phyloP scores from a whole-genome alignment of 1,284 basidiomycete species.

The Inonotus obliquus region DNA sequence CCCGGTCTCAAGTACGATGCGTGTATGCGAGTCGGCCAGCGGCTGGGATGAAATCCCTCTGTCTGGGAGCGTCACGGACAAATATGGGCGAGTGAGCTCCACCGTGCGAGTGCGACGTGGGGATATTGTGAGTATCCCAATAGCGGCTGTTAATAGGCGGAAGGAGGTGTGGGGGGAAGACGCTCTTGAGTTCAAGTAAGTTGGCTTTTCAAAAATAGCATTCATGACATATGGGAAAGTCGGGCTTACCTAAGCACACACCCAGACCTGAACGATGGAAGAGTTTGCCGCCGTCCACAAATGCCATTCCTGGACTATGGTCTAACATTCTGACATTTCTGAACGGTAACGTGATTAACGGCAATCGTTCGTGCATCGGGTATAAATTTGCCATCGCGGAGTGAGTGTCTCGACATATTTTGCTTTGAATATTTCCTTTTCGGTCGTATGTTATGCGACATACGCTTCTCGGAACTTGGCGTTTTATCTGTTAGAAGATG shows the following conservation, averaged over 20 bases:
- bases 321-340: constrained; percentile 65
- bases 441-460: neutral
- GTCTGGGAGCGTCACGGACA: constrained; percentile 26
- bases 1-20: constrained; percentile 63
- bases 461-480: neutral
- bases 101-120: constrained; percentile 44
- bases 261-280: constrained; percentile 62
- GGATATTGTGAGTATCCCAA: constrained; percentile 58
- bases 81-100: constrained; percentile 29
- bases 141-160: constrained; percentile 60
- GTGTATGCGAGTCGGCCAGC: constrained; percentile 47
- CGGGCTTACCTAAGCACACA: constrained; percentile 9
- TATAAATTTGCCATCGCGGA: constrained; percentile 68
- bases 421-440: neutral
- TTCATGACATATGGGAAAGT: constrained; percentile 11
- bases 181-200: constrained; percentile 55
- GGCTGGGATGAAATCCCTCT: constrained; percentile 55
- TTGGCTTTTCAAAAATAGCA: constrained; percentile 13
- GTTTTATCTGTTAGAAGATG: neutral
- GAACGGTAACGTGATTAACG: constrained; percentile 44
- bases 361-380: constrained; percentile 67
- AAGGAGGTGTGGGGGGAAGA: constrained; percentile 64
- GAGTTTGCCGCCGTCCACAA: constrained; percentile 34
- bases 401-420: constrained; percentile 36
- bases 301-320: constrained; percentile 54